Evolutionary conservation across 2,329 filamentous ascomycete genomes (phyloP).

Genomic region (Trichoderma sp.): DNA sequence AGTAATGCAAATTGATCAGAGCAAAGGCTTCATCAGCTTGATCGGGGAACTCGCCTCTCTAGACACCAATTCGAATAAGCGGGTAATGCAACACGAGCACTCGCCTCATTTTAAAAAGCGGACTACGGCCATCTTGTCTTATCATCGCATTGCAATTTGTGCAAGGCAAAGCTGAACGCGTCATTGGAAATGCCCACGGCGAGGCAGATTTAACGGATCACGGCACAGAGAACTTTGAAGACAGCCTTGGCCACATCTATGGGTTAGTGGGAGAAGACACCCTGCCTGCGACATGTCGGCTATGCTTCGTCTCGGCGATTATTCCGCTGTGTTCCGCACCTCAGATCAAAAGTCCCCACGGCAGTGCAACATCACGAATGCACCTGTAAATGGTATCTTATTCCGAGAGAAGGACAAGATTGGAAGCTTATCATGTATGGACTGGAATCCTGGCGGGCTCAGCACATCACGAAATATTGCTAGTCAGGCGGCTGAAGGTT

Average conservation of each 20-base stretch:
- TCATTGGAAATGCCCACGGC: background rate
- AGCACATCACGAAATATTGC: background rate
- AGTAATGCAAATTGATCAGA: conserved; percentile 1
- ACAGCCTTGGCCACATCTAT: background rate
- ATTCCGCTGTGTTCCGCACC: background rate
- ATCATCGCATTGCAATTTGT: background rate
- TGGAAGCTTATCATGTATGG: no score
- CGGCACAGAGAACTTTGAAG: background rate
- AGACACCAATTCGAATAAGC: background rate
- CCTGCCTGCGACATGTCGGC: background rate
- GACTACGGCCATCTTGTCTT: background rate
- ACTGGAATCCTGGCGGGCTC: background rate
- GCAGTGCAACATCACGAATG: background rate
- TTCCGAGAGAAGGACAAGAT: background rate
- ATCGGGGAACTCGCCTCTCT: background rate
- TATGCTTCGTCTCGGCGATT: no score
- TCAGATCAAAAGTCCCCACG: background rate
- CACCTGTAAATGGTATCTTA: background rate
- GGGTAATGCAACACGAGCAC: background rate
- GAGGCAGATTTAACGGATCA: conserved; percentile 9
- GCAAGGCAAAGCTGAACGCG: background rate
- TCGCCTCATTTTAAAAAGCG: background rate
- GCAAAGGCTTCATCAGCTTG: background rate
- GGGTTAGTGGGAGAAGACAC: background rate
- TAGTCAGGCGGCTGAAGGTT: background rate